Evolutionary conservation across 352 stramenopile genomes (phyloP), one percentile per base, ranked within the genome.

Genomic region (Globisporangium yorkense): DNA sequence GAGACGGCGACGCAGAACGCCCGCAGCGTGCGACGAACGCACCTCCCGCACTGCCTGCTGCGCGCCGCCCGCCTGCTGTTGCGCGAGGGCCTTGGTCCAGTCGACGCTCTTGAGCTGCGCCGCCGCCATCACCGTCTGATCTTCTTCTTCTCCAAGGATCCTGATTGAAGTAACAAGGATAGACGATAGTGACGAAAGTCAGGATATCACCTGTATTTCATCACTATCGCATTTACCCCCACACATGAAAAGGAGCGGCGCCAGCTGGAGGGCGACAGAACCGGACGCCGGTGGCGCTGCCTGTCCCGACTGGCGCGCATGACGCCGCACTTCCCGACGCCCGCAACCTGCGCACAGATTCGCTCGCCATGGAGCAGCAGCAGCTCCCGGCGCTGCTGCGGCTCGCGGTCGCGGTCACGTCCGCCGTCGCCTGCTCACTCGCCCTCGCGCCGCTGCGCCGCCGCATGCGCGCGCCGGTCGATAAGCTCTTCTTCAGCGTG

Each of bases 401-500:
- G 57, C 68, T 64, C 27, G 66, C 67, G 31, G 72, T 77, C 43
- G 76, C 37, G 33, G 66, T 70, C 18, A 35, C 51, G 47, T 69
- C 71, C 46, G 75, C 47, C 46, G 75, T 68, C 20, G 67, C 72
- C 51, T 74, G 51, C n/a, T 47, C 59, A 31, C 53, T 64, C 51
- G 58, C 57, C 21, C 47, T 83, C 62, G 62, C 84, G 52, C 57
- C 87, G 59, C 59, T 88, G 33, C 71, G 84, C 61, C 79, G 77
- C 18, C 57, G 71, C 45, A 75, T 65, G 27, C 75, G 84, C 57
- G 71, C 73, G 1, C 60, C 76, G n/a, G 84, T 75, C 54, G 80
- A 89, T 59, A 62, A 80, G 45, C 62, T 89, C 46, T 71, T 89
- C 33, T 83, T 75, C 51, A 74, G 80, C 56, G 87, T 89, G 51